Evolutionary conservation across 2,329 filamentous ascomycete genomes (phyloP), one percentile per base, ranked within the genome.

Genomic region (Hortaea sp.): DNA sequence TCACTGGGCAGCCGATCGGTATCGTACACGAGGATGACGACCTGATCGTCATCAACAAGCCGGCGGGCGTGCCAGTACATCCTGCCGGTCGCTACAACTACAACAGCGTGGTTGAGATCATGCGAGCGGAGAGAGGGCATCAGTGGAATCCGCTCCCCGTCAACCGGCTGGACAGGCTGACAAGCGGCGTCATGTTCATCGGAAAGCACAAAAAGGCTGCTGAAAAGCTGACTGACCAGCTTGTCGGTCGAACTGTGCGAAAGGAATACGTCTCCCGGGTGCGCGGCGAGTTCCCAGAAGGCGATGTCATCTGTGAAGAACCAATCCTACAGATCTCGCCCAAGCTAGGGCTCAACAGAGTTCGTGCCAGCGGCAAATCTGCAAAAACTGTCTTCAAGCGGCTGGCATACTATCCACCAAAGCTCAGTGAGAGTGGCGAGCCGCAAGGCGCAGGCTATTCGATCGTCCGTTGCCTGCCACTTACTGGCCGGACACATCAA

Each of bases 111-210:
- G 77, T 94, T 35, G 89, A 97, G 71, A 95, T 98, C 55, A 83
- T 98, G 78, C 82, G 85, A 56, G 79, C 85, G 2, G 85, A 95
- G 61, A 68, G 79, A 34, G 73, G 74, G 29, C 67, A 73, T 45
- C 65, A 68, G 9, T 83, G 73, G 65, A 74, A 80, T 48, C 79
- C 81, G 0, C 65, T 81, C 46, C 81, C 92, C 0, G 97, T 90
- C 69, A 95, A 98, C 61, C 76, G 92, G n/a, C 78, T 98, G 29
- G 92, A 98, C 63, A 76, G 92, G 44, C 70, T 98, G 57, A 98
- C 92, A 0, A 95, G 88, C 57, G 92, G 92, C 42, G 85, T 98
- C 63, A 97, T 98, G 90, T 98, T 98, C 65, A 82, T 98, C 57
- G 92, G 84, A 29, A 98, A 98, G 69, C 81, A 86, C 52, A 75